Evolutionary conservation across 768 basidiomycete genomes (phyloP).

Genomic region (Mrakia gelida): DNA sequence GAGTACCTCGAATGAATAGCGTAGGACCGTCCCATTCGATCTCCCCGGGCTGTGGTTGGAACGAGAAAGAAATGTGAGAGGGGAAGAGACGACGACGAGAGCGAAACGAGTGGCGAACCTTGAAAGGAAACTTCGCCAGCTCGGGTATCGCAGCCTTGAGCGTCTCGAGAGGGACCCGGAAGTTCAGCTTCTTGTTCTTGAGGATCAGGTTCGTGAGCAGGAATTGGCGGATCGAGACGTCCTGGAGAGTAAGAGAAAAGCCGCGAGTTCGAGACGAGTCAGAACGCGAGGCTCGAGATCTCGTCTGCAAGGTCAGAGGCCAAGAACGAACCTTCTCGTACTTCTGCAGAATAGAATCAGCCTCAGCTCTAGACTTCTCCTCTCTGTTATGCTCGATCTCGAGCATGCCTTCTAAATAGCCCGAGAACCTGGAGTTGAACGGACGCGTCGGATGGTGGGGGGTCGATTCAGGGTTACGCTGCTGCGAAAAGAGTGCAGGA

Average conservation of each 20-base stretch:
- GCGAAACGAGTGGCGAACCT: constrained; percentile 43
- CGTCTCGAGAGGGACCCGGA: constrained; percentile 69
- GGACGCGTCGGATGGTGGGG: neutral
- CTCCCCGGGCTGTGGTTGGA: constrained; percentile 32
- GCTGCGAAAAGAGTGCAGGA: neutral
- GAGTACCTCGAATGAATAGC: constrained; percentile 64
- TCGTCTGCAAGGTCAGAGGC: neutral
- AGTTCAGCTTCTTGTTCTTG: constrained; percentile 51
- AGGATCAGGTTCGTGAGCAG: constrained; percentile 70
- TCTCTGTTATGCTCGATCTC: constrained; percentile 56
- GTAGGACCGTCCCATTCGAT: constrained; percentile 58
- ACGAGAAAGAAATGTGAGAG: neutral
- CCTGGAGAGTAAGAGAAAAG: constrained; percentile 49
- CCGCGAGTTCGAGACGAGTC: too few species aligned
- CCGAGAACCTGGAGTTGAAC: constrained; percentile 48
- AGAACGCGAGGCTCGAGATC: too few species aligned
- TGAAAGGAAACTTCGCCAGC: constrained; percentile 73
- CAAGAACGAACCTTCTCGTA: constrained; percentile 49
- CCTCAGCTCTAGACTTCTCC: constrained; percentile 63
- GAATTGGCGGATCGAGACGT: constrained; percentile 69
- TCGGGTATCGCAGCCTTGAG: constrained; percentile 57
- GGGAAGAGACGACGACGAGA: constrained; percentile 21
- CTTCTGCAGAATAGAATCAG: constrained; percentile 59
- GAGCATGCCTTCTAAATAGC: constrained; percentile 69
- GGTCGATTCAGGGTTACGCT: neutral